Base-by-base conservation (phyloP, 345 rosid genomes). In the Murraya paniculata region DNA sequence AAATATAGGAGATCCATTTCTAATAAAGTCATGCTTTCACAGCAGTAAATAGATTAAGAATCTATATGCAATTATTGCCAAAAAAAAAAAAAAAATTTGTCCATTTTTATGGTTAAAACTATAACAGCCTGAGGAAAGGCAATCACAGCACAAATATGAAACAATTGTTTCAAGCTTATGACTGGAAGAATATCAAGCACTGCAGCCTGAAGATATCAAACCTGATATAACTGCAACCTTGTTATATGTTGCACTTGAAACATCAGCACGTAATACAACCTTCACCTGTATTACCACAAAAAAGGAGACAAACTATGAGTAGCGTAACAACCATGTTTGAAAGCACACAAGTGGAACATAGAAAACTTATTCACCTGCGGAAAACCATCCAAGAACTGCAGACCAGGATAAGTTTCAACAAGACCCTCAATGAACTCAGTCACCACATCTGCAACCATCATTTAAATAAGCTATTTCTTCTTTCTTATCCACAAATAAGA, bases 221-320 rank as follows among this genome's bases (percentile, higher is more conserved):
- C 99, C 99, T 87, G 98, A 93, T 78, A 96, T 91, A 66, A 96
- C 86, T 2, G 99, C 97, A 73, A 96, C 99, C 85, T 93, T 92
- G 81, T 87, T 91, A 86, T 89, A 89, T 45, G 83, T 88, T 56
- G 81, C 85, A 82, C 89, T 81, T 7, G 93, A 85, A 82, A 89
- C 93, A 88, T 93, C 99, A 81, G 98, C 94, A 62, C 98, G 93
- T 72, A 96, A 72, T 2, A 96, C 99, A 75, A 96, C 99, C 88
- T 92, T 96, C 81, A 96, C 89, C 97, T 92, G 90, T 50, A 76
- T 71, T 48, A 9, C 59, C 58, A 78, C 45, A 21, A 27, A 64
- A 77, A 70, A n/a, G 11, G 48, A 64, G 39, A 33, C 55, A 77
- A 7, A 55, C 62, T 57, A 30, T 38, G 21, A n/a, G 33, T 4